Evolutionary conservation across 1,139 yeast genomes (phyloP).

Genomic region (Debaryomyces psychrophilus): DNA sequence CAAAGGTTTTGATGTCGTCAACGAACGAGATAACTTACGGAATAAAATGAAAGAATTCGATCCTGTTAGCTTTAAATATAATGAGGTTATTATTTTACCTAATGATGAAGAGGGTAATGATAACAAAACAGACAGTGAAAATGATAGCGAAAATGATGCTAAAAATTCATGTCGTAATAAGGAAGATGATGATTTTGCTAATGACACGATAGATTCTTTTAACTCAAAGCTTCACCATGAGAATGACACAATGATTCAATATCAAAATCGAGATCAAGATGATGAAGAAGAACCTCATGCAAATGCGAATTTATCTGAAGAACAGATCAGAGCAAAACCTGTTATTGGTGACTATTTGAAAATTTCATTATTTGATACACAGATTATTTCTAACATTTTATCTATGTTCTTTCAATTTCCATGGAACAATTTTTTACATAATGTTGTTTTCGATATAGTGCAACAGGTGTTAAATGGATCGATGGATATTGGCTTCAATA

Average conservation of each 20-base stretch:
- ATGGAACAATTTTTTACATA: constrained; percentile 97
- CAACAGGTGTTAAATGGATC: constrained; percentile 96
- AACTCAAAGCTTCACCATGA: constrained; percentile 37
- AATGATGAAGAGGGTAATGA: constrained; percentile 22
- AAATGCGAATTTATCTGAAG: constrained; percentile 61
- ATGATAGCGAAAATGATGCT: constrained; percentile 13
- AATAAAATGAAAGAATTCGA: constrained; percentile 47
- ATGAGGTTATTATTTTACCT: constrained; percentile 48
- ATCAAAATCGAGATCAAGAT: constrained; percentile 29
- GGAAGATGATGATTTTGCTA: constrained; percentile 24
- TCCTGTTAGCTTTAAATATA: constrained; percentile 52
- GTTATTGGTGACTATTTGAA: constrained; percentile 91
- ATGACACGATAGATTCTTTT: constrained; percentile 52
- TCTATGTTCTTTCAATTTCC: constrained; percentile 90
- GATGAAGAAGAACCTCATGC: constrained; percentile 50
- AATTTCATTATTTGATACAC: constrained; percentile 81
- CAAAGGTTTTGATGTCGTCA: constrained; percentile 77
- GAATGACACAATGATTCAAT: constrained; percentile 29
- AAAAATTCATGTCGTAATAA: constrained; percentile 19
- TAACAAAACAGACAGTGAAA: constrained; percentile 18
- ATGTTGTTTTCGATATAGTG: constrained; percentile 95
- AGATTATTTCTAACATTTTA: constrained; percentile 74
- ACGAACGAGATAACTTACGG: constrained; percentile 74
- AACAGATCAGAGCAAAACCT: constrained; percentile 64
- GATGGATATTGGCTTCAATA: constrained; percentile 87